Base-by-base conservation (phyloP, 441 rosid species). In the Pelargonium australe region DNA sequence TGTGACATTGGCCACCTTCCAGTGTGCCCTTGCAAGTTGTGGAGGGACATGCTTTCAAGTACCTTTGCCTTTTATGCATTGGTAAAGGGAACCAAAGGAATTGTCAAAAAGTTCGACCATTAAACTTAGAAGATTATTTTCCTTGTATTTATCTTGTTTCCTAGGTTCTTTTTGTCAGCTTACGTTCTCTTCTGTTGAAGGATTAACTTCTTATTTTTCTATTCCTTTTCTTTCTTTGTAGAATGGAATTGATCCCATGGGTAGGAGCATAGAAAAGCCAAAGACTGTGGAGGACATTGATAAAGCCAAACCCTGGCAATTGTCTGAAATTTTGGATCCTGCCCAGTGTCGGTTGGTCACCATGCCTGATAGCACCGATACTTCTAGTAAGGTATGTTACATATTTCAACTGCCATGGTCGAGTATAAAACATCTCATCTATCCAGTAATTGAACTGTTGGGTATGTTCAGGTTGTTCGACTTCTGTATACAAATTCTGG, bases 401-500 rank as follows among this genome's bases (percentile, higher is more conserved):
- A 60, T 74, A 66, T 47, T 63, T 70, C 62, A 57, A 20, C 8
- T 20, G n/a, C 25, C 60, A 65, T 64, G 47, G 23, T 45, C 76
- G 66, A 43, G 9, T 65, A 20, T 14, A 20, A 14, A 19, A 40
- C 4, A 64, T 64, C 62, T 72, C 13, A 67, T 28, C 65, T n/a
- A 6, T 23, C 8, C 67, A 34, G 64, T 72, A 63, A 64, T 70
- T 69, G 7, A 72, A 49, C 45, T 3, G 25, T 72, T 77, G 20
- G 62, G 62, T 17, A 57, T 57, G 28, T 80, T 62, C 87, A 92
- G 96, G 89, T 88, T 72, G 71, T 86, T 31, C 86, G 94, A 70
- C 80, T 90, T 69, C 85, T 90, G 53, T 90, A 86, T 72, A 86
- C 94, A 68, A 88, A 90, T 76, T 82, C 93, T 58, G 96, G 93